A percentile compares a stretch with the other conserved stretches of the same genome.
Conservation (phyloP, 495 filamentous ascomycete genomes). For the Aspergillus saccharolyticus region DNA sequence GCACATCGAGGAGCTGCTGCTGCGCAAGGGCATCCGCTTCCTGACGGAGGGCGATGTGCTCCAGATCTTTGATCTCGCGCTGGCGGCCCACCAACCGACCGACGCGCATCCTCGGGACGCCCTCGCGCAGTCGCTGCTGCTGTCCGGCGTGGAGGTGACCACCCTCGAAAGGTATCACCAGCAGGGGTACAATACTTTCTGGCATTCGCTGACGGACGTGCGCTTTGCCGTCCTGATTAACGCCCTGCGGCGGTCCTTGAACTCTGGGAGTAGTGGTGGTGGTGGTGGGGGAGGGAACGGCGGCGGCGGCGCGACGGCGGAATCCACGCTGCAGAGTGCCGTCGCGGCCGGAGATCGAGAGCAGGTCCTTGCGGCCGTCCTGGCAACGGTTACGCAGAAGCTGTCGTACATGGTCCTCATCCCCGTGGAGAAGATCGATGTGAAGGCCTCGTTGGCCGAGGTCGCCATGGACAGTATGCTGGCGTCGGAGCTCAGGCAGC, state of each 20-base stretch:
- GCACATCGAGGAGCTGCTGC: constrained; percentile 27
- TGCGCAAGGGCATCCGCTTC: constrained; percentile 24
- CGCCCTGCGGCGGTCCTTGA: too few species aligned
- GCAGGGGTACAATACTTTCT: too few species aligned
- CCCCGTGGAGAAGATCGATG: background rate
- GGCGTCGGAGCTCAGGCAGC: background rate
- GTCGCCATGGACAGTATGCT: background rate
- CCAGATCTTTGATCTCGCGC: constrained; percentile 23
- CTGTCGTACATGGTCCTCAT: background rate
- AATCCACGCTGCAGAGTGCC: too few species aligned
- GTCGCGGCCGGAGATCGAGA: too few species aligned
- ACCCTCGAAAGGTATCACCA: background rate
- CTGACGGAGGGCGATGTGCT: constrained; percentile 33
- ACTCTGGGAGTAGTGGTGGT: too few species aligned
- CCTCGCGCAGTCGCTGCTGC: background rate
- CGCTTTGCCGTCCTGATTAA: background rate
- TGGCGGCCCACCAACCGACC: background rate
- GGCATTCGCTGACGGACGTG: background rate
- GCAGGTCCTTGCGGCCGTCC: background rate
- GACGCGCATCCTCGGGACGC: background rate
- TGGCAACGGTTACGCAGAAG: background rate
- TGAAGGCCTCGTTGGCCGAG: background rate
- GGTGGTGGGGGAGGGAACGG: too few species aligned
- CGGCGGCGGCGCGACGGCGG: background rate
- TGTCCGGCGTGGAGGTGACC: background rate